Evolutionary conservation across 1,284 basidiomycete species (phyloP), one percentile per base, ranked within the genome.

Genomic region (Ustilago shanxiensis): DNA sequence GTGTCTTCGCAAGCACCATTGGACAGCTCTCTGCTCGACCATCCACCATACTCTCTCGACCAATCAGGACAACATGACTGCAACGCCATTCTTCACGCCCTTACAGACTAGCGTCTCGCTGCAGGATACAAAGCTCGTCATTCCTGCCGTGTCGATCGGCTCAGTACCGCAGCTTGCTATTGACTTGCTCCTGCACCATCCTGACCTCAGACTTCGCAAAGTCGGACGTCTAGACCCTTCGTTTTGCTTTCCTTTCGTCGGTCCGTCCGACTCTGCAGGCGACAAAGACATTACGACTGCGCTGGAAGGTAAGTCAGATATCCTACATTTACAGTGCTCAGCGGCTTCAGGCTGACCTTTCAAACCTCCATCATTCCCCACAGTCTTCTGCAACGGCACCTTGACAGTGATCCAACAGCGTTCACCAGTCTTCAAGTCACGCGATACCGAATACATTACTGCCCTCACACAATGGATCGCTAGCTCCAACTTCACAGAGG

Each of bases 331-430:
- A 26, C 6, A 10, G 1, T 28, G 13, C 9, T 16, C 13, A 5
- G 13, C 14, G 3, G n/a, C 9, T 16, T 28, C 3, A 26, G 14
- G 47, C 47, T 49, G 24, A 24, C 14, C 16, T 14, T 6, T 18
- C 10, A 10, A 22, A 26, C n/a, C 13, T 14, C 24, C n/a, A 26
- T 26, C 22, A 4, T 3, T 14, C 1, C 13, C 2, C 1, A 31
- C 62, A 73, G 72, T 77, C n/a, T 81, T 72, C 54, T 56, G 55
- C 18, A 73, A 72, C 28, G 53, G 59, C 9, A 16, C 18, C 5
- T 35, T 82, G 9, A 74, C 73, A 5, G 55, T 83, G 26, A 60
- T 84, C 10, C 83, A 84, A 47, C 83, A 83, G 60, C 70, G 81
- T 11, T 72, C 73, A 29, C 82, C 83, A 11, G 79, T 81, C 5